Evolutionary conservation across 2,329 filamentous ascomycete genomes (phyloP), one percentile per base, ranked within the genome.

Genomic region (Paecilomyces sp.): DNA sequence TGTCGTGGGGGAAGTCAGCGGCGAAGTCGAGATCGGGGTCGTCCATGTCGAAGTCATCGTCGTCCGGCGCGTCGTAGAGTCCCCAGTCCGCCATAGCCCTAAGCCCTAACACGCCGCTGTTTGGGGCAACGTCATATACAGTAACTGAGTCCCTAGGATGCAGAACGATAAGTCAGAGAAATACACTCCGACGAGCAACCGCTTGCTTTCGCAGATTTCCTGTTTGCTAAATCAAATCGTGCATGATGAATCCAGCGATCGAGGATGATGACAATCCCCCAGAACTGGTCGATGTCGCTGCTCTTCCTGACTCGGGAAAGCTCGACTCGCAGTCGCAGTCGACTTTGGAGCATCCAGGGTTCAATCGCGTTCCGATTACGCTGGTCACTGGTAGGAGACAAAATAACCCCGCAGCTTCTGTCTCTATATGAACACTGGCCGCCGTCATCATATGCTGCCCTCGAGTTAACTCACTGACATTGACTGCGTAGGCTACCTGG

Each of bases 401-500:
- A 30, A 11, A 28, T 28, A 28, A 36, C 56, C 24, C 18, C 28
- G 33, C 31, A 25, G 50, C 15, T 57, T 24, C 33, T 24, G 15
- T 18, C 22, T n/a, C 24, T 24, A 54, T 30, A 15, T 50, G 22
- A 18, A 52, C 11, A 31, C 47, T 54, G n/a, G 41, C 22, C 25
- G 57, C 25, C 33, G 30, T 11, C 52, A 31, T 28, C 34, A 34
- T 59, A 50, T 33, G 12, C 3, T 58, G 51, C 54, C 58, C 13
- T 50, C 55, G 55, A 11, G 61, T 47, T 31, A 36, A 55, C 56
- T 62, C n/a, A 54, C 47, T 62, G 28, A 62, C 56, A 47, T n/a
- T 51, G 51, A 15, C 25, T n/a, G 55, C 36, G 28, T 63, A 94
- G 91, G 94, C 3, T 99, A 99, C 70, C 83, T 99, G 3, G 94